Evolutionary conservation across 1,284 basidiomycete species (phyloP), one percentile per base, ranked within the genome.

Genomic region (Pyrrhoderma lamaoense): DNA sequence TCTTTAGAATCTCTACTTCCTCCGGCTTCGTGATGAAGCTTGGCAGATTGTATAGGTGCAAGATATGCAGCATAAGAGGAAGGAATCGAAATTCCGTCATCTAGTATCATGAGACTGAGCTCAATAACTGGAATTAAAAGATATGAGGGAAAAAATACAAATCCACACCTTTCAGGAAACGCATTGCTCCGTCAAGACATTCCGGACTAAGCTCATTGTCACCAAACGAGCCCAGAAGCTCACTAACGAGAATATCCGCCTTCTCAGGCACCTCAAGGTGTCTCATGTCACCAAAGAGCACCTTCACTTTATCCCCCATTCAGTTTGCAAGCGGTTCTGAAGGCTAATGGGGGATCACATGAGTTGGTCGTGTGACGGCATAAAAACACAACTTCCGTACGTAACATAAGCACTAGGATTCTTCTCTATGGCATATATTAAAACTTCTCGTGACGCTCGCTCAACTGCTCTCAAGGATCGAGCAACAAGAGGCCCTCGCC

Each of bases 171-270:
- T 93, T 93, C 62, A 94, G 69, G 66, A 92, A 93, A 42, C 93
- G 73, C 79, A 88, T 83, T 14, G 89, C 94, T n/a, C 94, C 94
- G 65, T 98, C 94, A 27, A 98, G 72, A 67, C 94, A 97, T 67
- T 99, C 96, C 0, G 96, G 96, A 63, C 91, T 94, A 40, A 99
- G 80, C 67, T 99, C 96, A 59, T 99, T 99, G 69, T 99, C 96
- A 3, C 95, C 96, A 68, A 99, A 99, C 7, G 90, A 94, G 3
- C 96, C 96, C 56, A 99, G 69, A 16, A 99, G 77, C 68, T 99
- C 96, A 68, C 90, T 95, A 59, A 99, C 86, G 48, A 99, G 75
- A 56, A 99, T 91, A 65, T 99, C 96, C 14, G 85, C 93, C 56
- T 80, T 76, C 57, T 96, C 91, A 0, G 89, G 86, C 0, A 95